A percentile compares a stretch with the other conserved stretches of the same genome.
Conservation (phyloP, 2,329 filamentous ascomycete genomes). For the Neonectria sp. region DNA sequence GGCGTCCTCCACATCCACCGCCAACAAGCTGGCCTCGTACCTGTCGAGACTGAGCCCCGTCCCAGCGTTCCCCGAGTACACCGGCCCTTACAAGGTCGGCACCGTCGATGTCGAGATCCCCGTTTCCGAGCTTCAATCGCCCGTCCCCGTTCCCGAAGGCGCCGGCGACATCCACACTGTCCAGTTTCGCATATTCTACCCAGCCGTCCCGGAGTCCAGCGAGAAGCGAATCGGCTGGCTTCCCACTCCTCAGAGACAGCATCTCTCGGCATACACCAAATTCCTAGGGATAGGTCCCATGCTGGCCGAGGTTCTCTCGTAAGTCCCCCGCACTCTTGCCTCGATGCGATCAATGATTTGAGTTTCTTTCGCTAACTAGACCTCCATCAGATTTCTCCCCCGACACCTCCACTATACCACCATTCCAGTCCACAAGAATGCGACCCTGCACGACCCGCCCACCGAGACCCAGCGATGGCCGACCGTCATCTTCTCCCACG, state of each 20-base stretch:
- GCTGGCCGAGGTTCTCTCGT: constrained; percentile 73
- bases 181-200: constrained; percentile 88
- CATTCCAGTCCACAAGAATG: constrained; percentile 81
- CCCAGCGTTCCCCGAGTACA: constrained; percentile 81
- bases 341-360: background rate
- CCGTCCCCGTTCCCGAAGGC: constrained; percentile 67
- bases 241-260: constrained; percentile 81
- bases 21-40: constrained; percentile 61
- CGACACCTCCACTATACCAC: constrained; percentile 81
- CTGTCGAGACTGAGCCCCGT: constrained; percentile 75
- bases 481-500: constrained; percentile 89
- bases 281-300: constrained; percentile 78
- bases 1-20: constrained; percentile 43
- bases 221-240: constrained; percentile 81
- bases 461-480: constrained; percentile 76
- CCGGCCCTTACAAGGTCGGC: constrained; percentile 79
- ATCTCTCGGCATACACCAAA: constrained; percentile 81
- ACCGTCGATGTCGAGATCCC: constrained; percentile 86
- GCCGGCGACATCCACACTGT: constrained; percentile 77
- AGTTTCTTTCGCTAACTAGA: constrained; percentile 14
- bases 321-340: constrained; percentile 48
- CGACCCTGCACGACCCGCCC: constrained; percentile 69
- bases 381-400: constrained; percentile 70
- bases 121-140: constrained; percentile 69
- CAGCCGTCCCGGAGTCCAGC: constrained; percentile 68